A percentile compares a stretch with the other conserved stretches of the same genome.
Conservation (phyloP, 139 green algal species). For the Mesostigma viride region DNA sequence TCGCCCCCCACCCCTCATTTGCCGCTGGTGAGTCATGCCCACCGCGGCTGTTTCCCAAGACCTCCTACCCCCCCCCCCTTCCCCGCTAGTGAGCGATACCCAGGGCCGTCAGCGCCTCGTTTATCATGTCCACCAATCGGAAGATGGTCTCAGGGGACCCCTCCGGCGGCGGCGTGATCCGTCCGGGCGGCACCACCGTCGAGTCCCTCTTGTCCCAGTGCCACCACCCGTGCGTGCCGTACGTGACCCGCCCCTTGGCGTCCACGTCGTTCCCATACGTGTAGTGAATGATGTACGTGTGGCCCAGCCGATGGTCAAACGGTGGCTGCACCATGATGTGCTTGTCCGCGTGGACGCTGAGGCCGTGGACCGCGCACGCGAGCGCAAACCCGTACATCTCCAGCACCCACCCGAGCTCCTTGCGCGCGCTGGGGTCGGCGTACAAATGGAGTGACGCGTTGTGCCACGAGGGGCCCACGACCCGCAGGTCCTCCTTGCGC, state of each 20-base stretch:
- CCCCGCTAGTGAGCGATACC: too few relatives aligned
- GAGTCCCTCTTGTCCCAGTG: conserved; percentile 85
- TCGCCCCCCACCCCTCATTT: too few relatives aligned
- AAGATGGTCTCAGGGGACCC: neutral
- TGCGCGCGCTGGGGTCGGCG: conserved; percentile 62
- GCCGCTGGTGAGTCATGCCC: too few relatives aligned
- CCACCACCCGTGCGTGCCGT: conserved; percentile 67
- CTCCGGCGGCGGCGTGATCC: neutral
- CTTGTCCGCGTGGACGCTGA: conserved; percentile 65
- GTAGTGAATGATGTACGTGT: conserved; percentile 87
- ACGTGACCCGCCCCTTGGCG: conserved; percentile 13
- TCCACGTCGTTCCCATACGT: conserved; percentile 57
- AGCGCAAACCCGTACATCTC: conserved; percentile 96
- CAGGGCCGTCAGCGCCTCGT: too few relatives aligned
- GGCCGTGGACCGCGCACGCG: conserved; percentile 49
- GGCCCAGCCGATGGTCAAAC: conserved; percentile 55
- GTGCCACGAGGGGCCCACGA: conserved; percentile 63
- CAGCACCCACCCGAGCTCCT: conserved; percentile 65
- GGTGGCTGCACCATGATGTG: conserved; percentile 74
- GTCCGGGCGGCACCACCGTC: too few relatives aligned
- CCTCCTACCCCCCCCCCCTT: too few relatives aligned
- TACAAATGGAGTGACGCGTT: conserved; percentile 76
- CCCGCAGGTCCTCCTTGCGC: conserved; percentile 59
- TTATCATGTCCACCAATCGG: conserved; percentile 30
- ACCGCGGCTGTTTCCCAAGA: too few relatives aligned